Conservation (phyloP, 345 rosid genomes). For the Hibiscus tridactylites region DNA sequence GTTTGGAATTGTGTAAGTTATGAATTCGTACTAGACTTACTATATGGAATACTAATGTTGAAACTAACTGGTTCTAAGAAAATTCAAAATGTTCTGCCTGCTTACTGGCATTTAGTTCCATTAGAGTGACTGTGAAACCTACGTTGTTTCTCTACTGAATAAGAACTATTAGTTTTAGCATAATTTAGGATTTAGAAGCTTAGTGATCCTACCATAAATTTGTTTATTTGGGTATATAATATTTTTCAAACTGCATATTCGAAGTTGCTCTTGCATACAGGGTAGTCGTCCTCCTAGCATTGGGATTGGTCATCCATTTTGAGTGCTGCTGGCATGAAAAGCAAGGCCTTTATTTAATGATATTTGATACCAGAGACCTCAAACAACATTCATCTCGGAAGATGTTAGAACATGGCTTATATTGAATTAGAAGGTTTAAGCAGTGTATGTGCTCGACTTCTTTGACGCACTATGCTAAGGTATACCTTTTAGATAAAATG, state of each 20-base stretch:
- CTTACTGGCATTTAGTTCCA: not conserved
- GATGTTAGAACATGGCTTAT: not conserved
- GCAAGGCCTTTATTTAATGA: not conserved
- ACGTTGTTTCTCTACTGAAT: not conserved
- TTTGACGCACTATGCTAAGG: not conserved
- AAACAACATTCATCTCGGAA: not conserved
- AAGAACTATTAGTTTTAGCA: not conserved
- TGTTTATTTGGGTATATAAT: not conserved
- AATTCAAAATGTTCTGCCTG: not conserved
- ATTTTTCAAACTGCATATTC: not conserved
- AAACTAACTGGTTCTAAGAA: not conserved
- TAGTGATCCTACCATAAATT: not conserved
- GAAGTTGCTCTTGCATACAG: conserved; percentile 10
- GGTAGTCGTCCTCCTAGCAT: not conserved
- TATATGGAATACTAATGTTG: not conserved
- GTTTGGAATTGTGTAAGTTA: not conserved
- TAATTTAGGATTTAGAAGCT: conserved; percentile 2
- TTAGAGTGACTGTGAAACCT: not conserved
- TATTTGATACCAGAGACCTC: not conserved
- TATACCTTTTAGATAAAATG: not conserved
- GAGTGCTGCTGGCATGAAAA: not conserved
- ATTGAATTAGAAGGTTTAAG: not conserved
- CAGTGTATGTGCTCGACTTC: not conserved
- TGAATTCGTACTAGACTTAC: not conserved
- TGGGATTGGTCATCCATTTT: conserved; percentile 3